Percentiles rank a stretch among this genome's conserved stretches.
Evolutionary conservation across 495 filamentous ascomycete genomes (phyloP).

Genomic region (Neurospora discreta): DNA sequence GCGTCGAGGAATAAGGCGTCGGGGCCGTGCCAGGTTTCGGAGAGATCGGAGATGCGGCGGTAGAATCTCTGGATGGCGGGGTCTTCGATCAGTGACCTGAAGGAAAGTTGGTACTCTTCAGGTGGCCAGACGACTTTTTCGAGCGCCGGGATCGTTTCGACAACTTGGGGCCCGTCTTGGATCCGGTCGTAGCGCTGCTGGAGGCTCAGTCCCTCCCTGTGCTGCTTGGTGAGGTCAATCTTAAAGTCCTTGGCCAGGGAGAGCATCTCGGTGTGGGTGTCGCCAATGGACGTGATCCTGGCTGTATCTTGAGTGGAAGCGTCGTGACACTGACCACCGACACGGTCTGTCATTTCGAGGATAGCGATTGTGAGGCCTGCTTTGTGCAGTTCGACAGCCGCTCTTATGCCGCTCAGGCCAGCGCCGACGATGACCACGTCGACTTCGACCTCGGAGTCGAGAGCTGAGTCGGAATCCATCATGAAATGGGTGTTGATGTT

Average conservation of each 20-base stretch:
- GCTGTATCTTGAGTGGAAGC: background rate
- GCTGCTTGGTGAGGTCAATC: constrained; percentile 33
- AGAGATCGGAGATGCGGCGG: background rate
- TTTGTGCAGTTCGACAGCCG: constrained; percentile 29
- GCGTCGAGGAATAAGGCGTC: constrained; percentile 16
- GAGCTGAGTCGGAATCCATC: background rate
- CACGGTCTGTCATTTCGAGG: constrained; percentile 39
- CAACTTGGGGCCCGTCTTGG: constrained; percentile 1
- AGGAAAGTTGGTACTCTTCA: background rate
- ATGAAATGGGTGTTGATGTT: background rate
- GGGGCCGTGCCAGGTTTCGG: constrained; percentile 3
- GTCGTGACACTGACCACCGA: constrained; percentile 38
- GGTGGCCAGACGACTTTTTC: background rate
- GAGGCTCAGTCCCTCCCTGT: constrained; percentile 24
- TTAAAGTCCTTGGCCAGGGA: constrained; percentile 24
- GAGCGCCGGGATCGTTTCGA: background rate
- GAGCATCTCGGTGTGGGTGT: constrained; percentile 32
- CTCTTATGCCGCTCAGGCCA: constrained; percentile 36
- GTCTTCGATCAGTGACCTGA: background rate
- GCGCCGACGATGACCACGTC: constrained; percentile 38
- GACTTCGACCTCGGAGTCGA: background rate
- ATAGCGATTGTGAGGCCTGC: constrained; percentile 32
- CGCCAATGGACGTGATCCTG: constrained; percentile 25
- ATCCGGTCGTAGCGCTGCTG: constrained; percentile 18
- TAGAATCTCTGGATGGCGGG: background rate